Evolutionary conservation across 2,329 filamentous ascomycete genomes (phyloP).

Genomic region (Colletotrichum sp.): DNA sequence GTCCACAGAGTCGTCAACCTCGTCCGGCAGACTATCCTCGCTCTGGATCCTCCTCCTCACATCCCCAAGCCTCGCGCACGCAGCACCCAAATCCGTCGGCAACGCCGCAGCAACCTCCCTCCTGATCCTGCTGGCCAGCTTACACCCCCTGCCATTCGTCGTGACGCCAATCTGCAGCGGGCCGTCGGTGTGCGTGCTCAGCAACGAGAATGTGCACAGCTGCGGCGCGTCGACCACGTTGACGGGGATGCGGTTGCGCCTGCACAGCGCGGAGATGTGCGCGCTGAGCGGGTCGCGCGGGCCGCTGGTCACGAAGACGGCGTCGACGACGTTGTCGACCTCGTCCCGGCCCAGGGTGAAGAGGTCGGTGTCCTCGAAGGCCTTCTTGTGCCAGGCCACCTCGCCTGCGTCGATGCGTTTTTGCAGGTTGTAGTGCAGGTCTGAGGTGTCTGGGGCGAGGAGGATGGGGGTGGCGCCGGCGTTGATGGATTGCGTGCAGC

Average conservation of each 20-base stretch:
- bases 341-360: constrained; percentile 80
- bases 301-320: constrained; percentile 81
- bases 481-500: constrained; percentile 79
- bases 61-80: constrained; percentile 79
- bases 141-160: constrained; percentile 93
- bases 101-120: constrained; percentile 85
- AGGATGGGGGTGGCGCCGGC: constrained; percentile 84
- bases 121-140: constrained; percentile 86
- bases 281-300: constrained; percentile 53
- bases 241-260: constrained; percentile 82
- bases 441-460: constrained; percentile 70
- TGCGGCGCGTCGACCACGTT: constrained; percentile 89
- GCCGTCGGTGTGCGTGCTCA: constrained; percentile 88
- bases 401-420: constrained; percentile 70
- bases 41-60: constrained; percentile 75
- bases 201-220: constrained; percentile 87
- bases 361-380: constrained; percentile 75
- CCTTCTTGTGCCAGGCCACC: constrained; percentile 68
- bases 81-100: constrained; percentile 75
- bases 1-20: constrained; percentile 67
- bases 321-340: constrained; percentile 80
- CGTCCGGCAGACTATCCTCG: constrained; percentile 63
- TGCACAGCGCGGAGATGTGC: constrained; percentile 78
- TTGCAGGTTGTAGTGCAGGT: constrained; percentile 62
- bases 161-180: constrained; percentile 95